Base-by-base conservation (phyloP, 2,329 filamentous ascomycete genomes). In the Aspergillus sp. region DNA sequence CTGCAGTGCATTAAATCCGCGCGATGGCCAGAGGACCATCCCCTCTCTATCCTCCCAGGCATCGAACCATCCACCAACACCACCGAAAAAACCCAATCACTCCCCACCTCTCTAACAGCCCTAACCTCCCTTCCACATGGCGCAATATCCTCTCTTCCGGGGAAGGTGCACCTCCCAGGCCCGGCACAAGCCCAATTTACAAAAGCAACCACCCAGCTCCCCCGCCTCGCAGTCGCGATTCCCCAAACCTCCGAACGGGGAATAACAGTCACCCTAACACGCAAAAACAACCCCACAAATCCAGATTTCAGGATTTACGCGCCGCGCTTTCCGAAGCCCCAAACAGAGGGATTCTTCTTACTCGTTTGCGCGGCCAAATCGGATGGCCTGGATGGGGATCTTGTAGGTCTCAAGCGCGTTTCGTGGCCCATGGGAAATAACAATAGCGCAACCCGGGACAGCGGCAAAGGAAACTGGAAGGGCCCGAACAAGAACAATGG, bases 1-100 rank as follows among this genome's bases (percentile, higher is more conserved):
- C 83, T 99, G 27, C 92, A 98, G 75, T 92, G 88, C 70, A 89
- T 99, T 79, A 99, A 99, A 76, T 91, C 87, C 39, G 95, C 91
- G 2, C 86, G 91, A 53, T 99, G 95, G 95, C 92, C 93, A 0
- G 85, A 87, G 23, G 93, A 97, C 65, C 83, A 88, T 2, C 87
- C 91, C 0, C 76, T 93, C 0, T 86, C 90, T 1, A 90, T 98
- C 65, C 82, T 98, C 8, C 92, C 93, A 0, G 88, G 89, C 35
- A 81, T 96, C 11, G 62, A 72, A 15, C 64, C 68, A 17, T 69
- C 69, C 48, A 66, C 62, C 21, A 63, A 63, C 51, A 60, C 65
- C 11, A 25, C 21, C 27, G 14, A 43, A 33, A 40, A 51, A n/a
- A 27, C 0, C 57, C 62, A 0, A 59, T 9, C 61, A 25, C 58